These are phyloP conservation scores for Coemansia sp. DNA, from an alignment of 192 early-diverging fungal species.

Conservation along the genomic window DNA sequence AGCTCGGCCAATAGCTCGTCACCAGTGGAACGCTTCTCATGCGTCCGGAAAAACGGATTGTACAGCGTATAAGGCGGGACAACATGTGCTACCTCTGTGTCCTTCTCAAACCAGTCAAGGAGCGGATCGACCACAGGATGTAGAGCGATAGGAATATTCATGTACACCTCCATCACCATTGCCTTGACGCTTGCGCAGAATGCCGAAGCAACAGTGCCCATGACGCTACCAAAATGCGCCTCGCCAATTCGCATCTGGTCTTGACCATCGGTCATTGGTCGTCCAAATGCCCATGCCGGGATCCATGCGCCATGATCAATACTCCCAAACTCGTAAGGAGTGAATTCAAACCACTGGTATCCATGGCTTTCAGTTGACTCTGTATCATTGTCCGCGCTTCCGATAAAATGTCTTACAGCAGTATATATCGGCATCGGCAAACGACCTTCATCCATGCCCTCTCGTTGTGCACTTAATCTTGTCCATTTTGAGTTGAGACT, in stretches of 20 bases:
- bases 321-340: conserved; percentile 77
- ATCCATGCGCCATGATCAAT: conserved; percentile 76
- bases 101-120: conserved; percentile 55
- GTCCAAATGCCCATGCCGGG: conserved; percentile 77
- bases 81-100: conserved; percentile 58
- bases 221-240: conserved; percentile 62
- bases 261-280: conserved; percentile 66
- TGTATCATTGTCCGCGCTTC: conserved; percentile 40
- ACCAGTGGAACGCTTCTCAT: background rate
- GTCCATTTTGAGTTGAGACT: conserved; percentile 34
- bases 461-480: conserved; percentile 43
- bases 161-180: conserved; percentile 49
- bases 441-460: conserved; percentile 57
- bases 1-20: conserved; percentile 19
- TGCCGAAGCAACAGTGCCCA: conserved; percentile 60
- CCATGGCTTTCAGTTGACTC: conserved; percentile 24
- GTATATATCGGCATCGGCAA: conserved; percentile 79
- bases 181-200: conserved; percentile 53
- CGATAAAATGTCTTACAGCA: conserved; percentile 66
- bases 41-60: conserved; percentile 65
- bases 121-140: conserved; percentile 41
- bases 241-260: conserved; percentile 66
- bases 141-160: conserved; percentile 27
- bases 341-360: conserved; percentile 83
- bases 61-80: conserved; percentile 68